A percentile compares a stretch with the other conserved stretches of the same genome.
Evolutionary conservation across 2,329 filamentous ascomycete genomes (phyloP).

Genomic region (Cordyceps fumosorosea): DNA sequence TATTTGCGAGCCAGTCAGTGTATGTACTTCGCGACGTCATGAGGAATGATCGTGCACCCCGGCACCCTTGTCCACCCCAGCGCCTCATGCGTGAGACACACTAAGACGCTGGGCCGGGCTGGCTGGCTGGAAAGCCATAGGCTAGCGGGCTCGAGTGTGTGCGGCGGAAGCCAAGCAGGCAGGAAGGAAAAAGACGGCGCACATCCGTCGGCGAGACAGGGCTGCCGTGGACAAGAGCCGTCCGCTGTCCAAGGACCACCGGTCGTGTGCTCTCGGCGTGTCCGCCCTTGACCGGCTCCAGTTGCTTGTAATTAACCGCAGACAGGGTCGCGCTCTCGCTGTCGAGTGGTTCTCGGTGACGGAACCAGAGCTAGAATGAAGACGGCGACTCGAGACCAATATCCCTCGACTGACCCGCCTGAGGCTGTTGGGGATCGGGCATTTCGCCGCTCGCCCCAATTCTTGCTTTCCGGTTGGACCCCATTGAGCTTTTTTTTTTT

Average conservation of each 20-base stretch:
- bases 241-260: neutral
- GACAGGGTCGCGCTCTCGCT: neutral
- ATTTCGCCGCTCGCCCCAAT: constrained; percentile 11
- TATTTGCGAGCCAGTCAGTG: neutral
- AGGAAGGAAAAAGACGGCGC: neutral
- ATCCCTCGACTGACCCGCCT: constrained; percentile 7
- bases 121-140: neutral
- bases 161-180: neutral
- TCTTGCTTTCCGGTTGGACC: neutral
- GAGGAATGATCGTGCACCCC: constrained; percentile 5
- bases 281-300: constrained; percentile 1
- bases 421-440: constrained; percentile 8
- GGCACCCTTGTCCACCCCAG: constrained; percentile 6
- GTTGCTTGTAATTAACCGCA: neutral
- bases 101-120: constrained; percentile 4
- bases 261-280: constrained; percentile 4
- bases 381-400: constrained; percentile 4
- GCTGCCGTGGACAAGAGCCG: constrained; percentile 5
- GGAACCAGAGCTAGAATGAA: constrained; percentile 3
- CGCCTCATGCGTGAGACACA: constrained; percentile 4
- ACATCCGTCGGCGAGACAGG: neutral
- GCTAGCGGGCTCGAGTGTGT: neutral
- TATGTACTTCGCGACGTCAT: constrained; percentile 8
- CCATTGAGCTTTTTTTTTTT: constrained; percentile 5
- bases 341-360: constrained; percentile 5